Evolutionary conservation across 2,329 filamentous ascomycete species (phyloP).

Genomic region (Rosellinia necatrix): DNA sequence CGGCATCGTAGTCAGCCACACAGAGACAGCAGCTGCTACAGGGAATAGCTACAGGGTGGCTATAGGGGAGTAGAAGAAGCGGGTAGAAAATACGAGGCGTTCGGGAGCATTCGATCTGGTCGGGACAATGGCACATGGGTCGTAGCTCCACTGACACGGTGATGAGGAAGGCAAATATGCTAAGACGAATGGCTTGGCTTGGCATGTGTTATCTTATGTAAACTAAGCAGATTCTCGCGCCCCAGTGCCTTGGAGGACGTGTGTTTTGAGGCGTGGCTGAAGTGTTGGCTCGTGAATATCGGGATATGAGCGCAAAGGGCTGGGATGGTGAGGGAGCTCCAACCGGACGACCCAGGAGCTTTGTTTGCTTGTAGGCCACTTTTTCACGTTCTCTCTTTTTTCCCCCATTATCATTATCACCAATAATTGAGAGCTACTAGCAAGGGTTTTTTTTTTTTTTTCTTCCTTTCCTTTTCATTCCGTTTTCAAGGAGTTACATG

Average conservation of each 20-base stretch:
- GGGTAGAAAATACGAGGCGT: conserved; percentile 26
- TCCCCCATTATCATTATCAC: conserved; percentile 5
- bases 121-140: conserved; percentile 17
- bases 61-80: conserved; percentile 12
- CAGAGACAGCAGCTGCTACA: no score
- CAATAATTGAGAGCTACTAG: conserved; percentile 20
- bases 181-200: conserved; percentile 20
- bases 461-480: no score
- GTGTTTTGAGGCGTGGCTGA: conserved; percentile 10
- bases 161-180: conserved; percentile 22
- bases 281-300: conserved; percentile 4
- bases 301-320: conserved; percentile 12
- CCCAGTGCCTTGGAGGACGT: conserved; percentile 15
- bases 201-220: conserved; percentile 37
- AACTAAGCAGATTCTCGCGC: conserved; percentile 32
- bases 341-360: conserved; percentile 1
- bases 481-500: conserved; percentile 27
- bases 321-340: conserved; percentile 4
- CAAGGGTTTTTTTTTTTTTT: conserved; percentile 20
- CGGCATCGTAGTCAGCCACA: conserved; percentile 5
- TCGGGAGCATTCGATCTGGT: conserved; percentile 24
- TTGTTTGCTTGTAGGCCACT: conserved; percentile 7
- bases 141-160: conserved; percentile 7
- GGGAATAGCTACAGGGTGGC: no score
- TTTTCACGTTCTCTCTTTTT: neutral